These are phyloP conservation scores for Bonia amplexicaulis DNA, from an alignment of 176 grass and related monocot genomes.

Conservation along the genomic window DNA sequence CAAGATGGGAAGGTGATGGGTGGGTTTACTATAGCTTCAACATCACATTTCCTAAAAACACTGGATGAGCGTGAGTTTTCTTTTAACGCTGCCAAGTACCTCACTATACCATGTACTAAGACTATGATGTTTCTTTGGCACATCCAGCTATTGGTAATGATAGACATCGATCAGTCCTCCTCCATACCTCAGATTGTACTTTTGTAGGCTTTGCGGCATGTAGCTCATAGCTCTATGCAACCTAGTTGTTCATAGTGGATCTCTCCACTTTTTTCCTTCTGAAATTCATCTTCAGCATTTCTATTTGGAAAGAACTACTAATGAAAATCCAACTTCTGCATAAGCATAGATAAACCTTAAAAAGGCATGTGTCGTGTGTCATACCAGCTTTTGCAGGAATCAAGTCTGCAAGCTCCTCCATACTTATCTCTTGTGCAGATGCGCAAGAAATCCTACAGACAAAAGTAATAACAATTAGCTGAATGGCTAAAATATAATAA, in stretches of 20 bases:
- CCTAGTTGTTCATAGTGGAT: slow-evolving; percentile 1
- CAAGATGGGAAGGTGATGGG: neutral
- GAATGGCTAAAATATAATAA: slow-evolving; percentile 8
- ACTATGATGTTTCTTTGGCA: neutral
- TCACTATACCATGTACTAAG: neutral
- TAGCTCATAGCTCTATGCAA: slow-evolving; percentile 7
- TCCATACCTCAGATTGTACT: neutral
- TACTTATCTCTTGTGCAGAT: slow-evolving; percentile 66
- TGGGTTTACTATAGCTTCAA: neutral
- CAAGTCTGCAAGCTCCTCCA: slow-evolving; percentile 77
- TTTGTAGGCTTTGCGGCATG: slow-evolving; percentile 18
- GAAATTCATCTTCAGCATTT: slow-evolving; percentile 26
- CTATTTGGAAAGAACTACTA: slow-evolving; percentile 16
- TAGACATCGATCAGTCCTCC: neutral
- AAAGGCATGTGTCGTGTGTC: neutral
- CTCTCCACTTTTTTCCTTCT: neutral
- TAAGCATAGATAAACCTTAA: slow-evolving; percentile 8
- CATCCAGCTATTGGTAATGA: neutral
- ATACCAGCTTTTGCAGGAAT: slow-evolving; percentile 83
- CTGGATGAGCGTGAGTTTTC: neutral
- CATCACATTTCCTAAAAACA: neutral
- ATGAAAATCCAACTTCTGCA: slow-evolving; percentile 17
- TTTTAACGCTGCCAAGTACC: neutral
- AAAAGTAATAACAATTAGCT: slow-evolving; percentile 18
- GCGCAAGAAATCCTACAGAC: slow-evolving; percentile 58